Evolutionary conservation across 2,329 filamentous ascomycete genomes (phyloP), one percentile per base, ranked within the genome.

Genomic region (Elsinoe arachidis): DNA sequence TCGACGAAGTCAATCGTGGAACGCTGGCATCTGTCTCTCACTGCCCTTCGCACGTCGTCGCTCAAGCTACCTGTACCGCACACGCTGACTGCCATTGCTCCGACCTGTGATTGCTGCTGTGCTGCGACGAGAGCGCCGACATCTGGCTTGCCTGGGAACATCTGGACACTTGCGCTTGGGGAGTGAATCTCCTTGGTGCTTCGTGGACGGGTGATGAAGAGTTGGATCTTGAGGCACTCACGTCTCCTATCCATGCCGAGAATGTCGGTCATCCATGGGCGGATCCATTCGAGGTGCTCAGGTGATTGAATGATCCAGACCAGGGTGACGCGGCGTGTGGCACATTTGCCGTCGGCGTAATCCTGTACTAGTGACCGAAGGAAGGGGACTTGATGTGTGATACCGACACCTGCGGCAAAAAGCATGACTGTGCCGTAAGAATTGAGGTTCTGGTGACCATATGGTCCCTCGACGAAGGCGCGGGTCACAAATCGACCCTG

Each of bases 281-380:
- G 83, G 59, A 95, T 88, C 92, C 93, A 97, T 70, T 96, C 90
- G 6, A 97, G 80, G 58, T 92, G 85, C 66, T 96, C 87, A 37
- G 87, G 86, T 57, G 90, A 89, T 61, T 93, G 89, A 62, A 97
- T 87, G 67, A 96, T 86, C 93, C 93, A 97, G 60, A 96, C 83
- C 6, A 97, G 82, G 1, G 86, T 88, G 47, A 97, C 75, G 39
- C 86, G 84, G 54, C 90, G 85, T 2, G 89, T 90, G 3, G 92
- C 90, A 37, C 90, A 84, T 1, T 84, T 90, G 59, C 64, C 86
- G 82, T 88, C 73, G 76, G 78, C 77, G 76, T 82, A 66, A 71
- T 76, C 72, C 51, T 70, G 70, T 41, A 78, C 74, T 15, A 78
- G 72, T 59, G 93, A 86, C 57, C 84, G 85, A 7, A 96, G 80